These are phyloP conservation scores for Cryptococcus sp. DNA, from an alignment of 1,284 basidiomycete species.

Conservation along the genomic window DNA sequence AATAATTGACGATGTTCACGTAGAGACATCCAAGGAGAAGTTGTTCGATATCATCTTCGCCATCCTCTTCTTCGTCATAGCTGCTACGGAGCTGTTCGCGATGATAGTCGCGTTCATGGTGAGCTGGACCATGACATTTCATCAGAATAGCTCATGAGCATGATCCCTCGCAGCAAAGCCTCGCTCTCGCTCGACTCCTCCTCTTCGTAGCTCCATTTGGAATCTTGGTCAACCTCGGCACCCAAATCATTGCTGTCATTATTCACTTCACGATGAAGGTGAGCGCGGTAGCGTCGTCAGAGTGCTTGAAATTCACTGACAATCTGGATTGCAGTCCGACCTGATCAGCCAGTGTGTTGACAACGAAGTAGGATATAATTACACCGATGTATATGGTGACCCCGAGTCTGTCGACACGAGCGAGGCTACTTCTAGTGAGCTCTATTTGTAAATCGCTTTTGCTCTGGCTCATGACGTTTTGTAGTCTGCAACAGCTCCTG, in stretches of 20 bases:
- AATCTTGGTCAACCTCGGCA: conserved; percentile 59
- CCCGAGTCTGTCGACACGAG: conserved; percentile 8
- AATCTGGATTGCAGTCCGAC: conserved; percentile 47
- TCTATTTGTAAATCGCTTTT: too few relatives aligned
- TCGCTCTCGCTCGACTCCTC: conserved; percentile 61
- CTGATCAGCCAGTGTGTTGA: conserved; percentile 60
- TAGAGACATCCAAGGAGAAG: conserved; percentile 27
- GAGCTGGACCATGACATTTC: conserved; percentile 37
- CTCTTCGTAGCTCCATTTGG: conserved; percentile 60
- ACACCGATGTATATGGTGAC: conserved; percentile 28
- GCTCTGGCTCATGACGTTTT: too few relatives aligned
- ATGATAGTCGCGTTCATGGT: conserved; percentile 61
- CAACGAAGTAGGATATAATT: conserved; percentile 47
- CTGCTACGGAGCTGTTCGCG: conserved; percentile 63
- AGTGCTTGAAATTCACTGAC: neutral
- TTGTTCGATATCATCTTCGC: conserved; percentile 33
- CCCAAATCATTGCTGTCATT: conserved; percentile 62
- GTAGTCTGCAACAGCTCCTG: conserved; percentile 61
- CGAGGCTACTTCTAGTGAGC: conserved; percentile 13
- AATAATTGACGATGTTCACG: neutral
- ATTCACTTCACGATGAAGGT: conserved; percentile 70
- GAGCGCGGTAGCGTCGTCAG: neutral
- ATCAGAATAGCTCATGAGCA: neutral
- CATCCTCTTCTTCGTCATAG: conserved; percentile 55
- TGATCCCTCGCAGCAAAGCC: conserved; percentile 59